Conservation (phyloP, 805 yeast genomes). For the Wickerhamiella shivajii region DNA sequence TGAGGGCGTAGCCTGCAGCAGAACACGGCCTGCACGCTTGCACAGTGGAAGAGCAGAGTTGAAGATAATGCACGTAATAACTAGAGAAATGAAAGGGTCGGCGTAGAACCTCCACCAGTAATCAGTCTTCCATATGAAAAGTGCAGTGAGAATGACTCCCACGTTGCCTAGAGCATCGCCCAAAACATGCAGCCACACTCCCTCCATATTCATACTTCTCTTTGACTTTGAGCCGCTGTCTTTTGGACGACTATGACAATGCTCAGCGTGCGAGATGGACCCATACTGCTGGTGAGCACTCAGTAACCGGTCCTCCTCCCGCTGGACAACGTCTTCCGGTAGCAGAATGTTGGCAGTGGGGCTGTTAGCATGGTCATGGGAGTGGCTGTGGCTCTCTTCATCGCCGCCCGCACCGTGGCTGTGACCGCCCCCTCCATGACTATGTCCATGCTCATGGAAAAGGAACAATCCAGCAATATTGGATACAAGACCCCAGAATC, state of each 20-base stretch:
- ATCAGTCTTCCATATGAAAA: constrained; percentile 88
- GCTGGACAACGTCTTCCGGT: constrained; percentile 16
- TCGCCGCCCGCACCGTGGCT: constrained; percentile 26
- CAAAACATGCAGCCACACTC: constrained; percentile 85
- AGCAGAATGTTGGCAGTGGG: constrained; percentile 8
- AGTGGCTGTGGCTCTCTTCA: constrained; percentile 11
- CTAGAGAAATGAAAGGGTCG: constrained; percentile 74
- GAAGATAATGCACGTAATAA: constrained; percentile 79
- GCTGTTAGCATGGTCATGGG: constrained; percentile 10
- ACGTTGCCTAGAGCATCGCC: constrained; percentile 95
- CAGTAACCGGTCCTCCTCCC: constrained; percentile 17
- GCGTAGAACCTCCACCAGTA: constrained; percentile 74
- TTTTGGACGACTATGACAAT: constrained; percentile 7
- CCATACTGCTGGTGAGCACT: constrained; percentile 11
- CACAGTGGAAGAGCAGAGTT: constrained; percentile 86
- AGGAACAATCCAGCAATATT: constrained; percentile 71
- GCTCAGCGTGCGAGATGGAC: constrained; percentile 6
- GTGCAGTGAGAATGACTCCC: constrained; percentile 81
- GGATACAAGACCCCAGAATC: constrained; percentile 66
- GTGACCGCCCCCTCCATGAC: constrained; percentile 32
- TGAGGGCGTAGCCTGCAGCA: constrained; percentile 88
- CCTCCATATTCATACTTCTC: constrained; percentile 89
- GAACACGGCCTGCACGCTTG: constrained; percentile 67
- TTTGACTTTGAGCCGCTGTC: constrained; percentile 17
- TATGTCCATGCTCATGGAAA: constrained; percentile 54